Evolutionary conservation across 2,329 filamentous ascomycete species (phyloP).

Genomic region (Diaporthe batatas): DNA sequence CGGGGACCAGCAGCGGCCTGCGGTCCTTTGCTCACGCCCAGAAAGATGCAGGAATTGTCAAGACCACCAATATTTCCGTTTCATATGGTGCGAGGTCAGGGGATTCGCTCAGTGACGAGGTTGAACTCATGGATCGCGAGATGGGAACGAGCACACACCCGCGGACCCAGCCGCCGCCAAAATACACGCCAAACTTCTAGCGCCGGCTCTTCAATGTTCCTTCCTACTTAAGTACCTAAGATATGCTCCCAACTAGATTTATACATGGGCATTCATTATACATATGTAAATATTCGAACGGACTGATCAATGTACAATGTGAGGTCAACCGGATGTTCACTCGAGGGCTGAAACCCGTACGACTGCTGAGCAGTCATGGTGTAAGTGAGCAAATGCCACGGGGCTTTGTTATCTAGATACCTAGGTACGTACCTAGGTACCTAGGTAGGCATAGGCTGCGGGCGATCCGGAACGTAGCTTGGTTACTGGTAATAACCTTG

Average conservation of each 20-base stretch:
- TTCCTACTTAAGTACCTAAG: no score
- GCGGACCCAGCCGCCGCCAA: background rate
- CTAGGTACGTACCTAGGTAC: background rate
- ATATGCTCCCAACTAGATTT: background rate
- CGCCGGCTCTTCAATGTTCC: background rate
- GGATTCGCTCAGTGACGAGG: conserved; percentile 40
- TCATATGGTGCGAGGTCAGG: conserved; percentile 33
- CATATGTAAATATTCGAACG: background rate
- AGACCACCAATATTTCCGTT: conserved; percentile 40
- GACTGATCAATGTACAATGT: background rate
- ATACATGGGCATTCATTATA: background rate
- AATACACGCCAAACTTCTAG: conserved; percentile 25
- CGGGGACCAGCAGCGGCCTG: conserved; percentile 32
- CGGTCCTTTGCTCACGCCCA: conserved; percentile 8
- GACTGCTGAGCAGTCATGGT: background rate
- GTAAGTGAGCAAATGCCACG: background rate
- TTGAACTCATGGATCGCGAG: conserved; percentile 40
- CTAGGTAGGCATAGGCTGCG: no score
- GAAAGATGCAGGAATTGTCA: conserved; percentile 35
- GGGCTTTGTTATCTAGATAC: background rate
- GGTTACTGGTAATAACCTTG: no score
- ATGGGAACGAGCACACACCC: conserved; percentile 23
- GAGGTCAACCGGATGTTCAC: background rate
- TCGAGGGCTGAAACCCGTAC: background rate
- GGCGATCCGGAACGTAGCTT: no score